phyloP scores from a whole-genome alignment of 306 rosid genomes.

The Acacia confusa region DNA sequence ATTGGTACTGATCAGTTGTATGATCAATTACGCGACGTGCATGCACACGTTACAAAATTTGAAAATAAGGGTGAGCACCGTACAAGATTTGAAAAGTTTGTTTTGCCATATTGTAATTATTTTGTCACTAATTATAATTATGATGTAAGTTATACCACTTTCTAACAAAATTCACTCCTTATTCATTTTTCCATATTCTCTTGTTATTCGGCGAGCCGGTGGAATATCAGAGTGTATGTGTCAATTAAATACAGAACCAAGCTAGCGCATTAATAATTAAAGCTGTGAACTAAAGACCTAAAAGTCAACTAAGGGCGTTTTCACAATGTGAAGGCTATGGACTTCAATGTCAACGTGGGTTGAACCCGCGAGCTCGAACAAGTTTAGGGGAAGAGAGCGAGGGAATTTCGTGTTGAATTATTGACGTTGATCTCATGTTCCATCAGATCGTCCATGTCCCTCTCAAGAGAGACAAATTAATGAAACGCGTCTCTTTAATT shows the following conservation, averaged over 20 bases:
- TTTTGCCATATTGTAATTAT: neutral
- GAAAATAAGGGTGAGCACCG: too few relatives aligned
- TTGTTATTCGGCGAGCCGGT: neutral
- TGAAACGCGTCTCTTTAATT: neutral
- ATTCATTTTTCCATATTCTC: neutral
- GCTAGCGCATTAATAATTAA: neutral
- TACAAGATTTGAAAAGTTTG: neutral
- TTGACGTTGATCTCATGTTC: neutral
- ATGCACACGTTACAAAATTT: too few relatives aligned
- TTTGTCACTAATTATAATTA: neutral
- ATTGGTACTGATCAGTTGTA: slow-evolving; percentile 3
- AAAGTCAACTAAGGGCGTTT: neutral
- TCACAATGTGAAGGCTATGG: neutral
- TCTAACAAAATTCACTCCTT: neutral
- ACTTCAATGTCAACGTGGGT: neutral
- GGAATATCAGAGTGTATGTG: neutral
- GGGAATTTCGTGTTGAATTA: neutral
- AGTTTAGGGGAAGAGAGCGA: neutral
- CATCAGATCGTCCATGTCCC: neutral
- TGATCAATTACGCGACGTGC: neutral
- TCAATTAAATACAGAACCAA: neutral
- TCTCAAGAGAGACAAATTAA: neutral
- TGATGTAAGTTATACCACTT: neutral
- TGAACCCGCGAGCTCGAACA: neutral
- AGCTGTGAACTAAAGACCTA: neutral